Evolutionary conservation across 2,329 filamentous ascomycete species (phyloP).

Genomic region (Penicillium occitanis): DNA sequence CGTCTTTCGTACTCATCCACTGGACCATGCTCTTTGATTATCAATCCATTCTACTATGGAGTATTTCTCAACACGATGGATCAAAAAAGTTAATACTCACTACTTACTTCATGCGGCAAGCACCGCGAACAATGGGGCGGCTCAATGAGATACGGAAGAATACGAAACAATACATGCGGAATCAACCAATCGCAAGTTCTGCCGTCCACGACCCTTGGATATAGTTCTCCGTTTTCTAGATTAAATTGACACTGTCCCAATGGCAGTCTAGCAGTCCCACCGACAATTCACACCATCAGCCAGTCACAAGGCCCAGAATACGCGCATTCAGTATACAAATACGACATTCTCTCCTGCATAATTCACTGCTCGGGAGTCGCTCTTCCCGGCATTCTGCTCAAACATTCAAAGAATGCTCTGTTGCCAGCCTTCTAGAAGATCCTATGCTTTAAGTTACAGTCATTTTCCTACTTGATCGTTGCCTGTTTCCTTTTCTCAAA

Average conservation of each 20-base stretch:
- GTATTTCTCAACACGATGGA: neutral
- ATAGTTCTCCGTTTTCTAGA: neutral
- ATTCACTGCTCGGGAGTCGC: neutral
- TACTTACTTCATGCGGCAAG: neutral
- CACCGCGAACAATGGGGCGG: neutral
- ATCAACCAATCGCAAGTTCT: constrained; percentile 3
- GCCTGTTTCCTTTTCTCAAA: neutral
- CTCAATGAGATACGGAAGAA: neutral
- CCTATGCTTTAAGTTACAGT: neutral
- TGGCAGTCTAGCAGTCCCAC: neutral
- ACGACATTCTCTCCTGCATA: constrained; percentile 5
- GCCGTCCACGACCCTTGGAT: constrained; percentile 1
- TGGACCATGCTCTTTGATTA: neutral
- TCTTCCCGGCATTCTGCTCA: neutral
- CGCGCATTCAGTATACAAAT: neutral
- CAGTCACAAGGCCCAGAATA: neutral
- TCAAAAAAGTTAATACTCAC: neutral
- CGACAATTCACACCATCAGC: neutral
- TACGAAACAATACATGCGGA: neutral
- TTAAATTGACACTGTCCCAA: neutral
- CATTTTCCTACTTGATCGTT: neutral
- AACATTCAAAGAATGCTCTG: constrained; percentile 6
- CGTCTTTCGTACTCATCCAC: too few species aligned
- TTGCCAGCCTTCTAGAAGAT: constrained; percentile 2
- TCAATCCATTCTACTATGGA: neutral